Conservation (phyloP, 192 early-diverging fungal genomes). For the Neocallimastix lanati region DNA sequence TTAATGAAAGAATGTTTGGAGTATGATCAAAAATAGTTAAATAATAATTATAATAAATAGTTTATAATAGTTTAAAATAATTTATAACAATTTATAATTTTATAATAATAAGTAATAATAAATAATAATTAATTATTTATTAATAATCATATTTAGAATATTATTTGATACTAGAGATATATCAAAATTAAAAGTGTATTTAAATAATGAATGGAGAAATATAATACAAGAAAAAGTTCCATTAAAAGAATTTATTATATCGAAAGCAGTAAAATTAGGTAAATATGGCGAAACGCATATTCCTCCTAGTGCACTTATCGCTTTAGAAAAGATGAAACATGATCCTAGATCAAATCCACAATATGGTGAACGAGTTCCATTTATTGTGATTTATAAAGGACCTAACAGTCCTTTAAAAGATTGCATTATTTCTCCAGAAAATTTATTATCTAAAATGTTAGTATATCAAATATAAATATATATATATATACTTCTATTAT, state of each 20-base stretch:
- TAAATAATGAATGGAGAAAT: slow-evolving; percentile 49
- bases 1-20: slow-evolving; percentile 57
- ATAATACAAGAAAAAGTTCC: slow-evolving; percentile 47
- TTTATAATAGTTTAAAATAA: too few species aligned
- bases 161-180: slow-evolving; percentile 68
- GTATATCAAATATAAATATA: too few species aligned
- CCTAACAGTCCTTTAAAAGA: slow-evolving; percentile 48
- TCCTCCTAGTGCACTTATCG: slow-evolving; percentile 53
- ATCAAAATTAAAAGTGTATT: slow-evolving; percentile 54
- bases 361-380: slow-evolving; percentile 77
- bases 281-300: slow-evolving; percentile 31
- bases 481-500: too few species aligned
- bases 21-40: too few species aligned
- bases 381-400: slow-evolving; percentile 58
- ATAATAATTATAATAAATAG: too few species aligned
- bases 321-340: slow-evolving; percentile 36
- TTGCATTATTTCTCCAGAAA: slow-evolving; percentile 47
- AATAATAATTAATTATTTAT: too few species aligned
- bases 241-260: slow-evolving; percentile 67
- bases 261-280: slow-evolving; percentile 69
- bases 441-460: slow-evolving; percentile 9
- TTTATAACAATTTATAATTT: too few species aligned
- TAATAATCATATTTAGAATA: too few species aligned
- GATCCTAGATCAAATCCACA: slow-evolving; percentile 66
- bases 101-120: too few species aligned